phyloP scores from a whole-genome alignment of 805 yeast species.

The Blastobotrys muscicola region DNA sequence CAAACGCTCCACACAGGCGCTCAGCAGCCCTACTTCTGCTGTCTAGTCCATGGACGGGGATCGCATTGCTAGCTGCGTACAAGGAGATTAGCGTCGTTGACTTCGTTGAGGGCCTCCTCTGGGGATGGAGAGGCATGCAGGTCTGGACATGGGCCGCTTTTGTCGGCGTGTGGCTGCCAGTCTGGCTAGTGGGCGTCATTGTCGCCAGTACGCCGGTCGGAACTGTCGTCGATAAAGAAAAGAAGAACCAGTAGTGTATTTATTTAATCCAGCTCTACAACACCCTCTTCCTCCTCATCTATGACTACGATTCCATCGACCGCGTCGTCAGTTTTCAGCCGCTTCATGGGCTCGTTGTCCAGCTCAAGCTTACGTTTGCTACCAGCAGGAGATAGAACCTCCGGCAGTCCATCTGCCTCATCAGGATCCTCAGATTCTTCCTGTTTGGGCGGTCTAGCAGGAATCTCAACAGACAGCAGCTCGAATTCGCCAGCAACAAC shows the following conservation, averaged over 20 bases:
- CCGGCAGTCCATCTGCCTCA: constrained; percentile 3
- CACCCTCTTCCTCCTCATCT: constrained; percentile 17
- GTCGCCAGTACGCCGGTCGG: constrained; percentile 3
- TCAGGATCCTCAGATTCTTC: constrained; percentile 2
- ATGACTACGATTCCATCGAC: constrained; percentile 7
- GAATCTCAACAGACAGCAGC: constrained; percentile 3
- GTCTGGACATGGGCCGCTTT: constrained; percentile 83
- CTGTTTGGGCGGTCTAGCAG: constrained; percentile 7
- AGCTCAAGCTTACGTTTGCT: constrained; percentile 4
- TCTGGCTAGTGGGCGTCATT: constrained; percentile 45
- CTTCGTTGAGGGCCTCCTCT: constrained; percentile 43
- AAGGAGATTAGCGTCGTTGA: constrained; percentile 22
- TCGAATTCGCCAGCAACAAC: constrained; percentile 6
- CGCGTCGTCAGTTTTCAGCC: constrained; percentile 6
- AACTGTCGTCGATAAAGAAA: background rate
- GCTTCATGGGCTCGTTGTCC: constrained; percentile 3
- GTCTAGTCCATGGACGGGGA: constrained; percentile 41
- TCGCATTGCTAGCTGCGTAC: constrained; percentile 23
- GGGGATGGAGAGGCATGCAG: constrained; percentile 58
- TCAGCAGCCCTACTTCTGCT: constrained; percentile 20
- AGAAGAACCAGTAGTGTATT: constrained; percentile 3
- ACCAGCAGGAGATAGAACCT: background rate
- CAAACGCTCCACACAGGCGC: constrained; percentile 16
- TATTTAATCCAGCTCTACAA: constrained; percentile 7
- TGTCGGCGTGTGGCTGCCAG: constrained; percentile 70